These are phyloP conservation scores for Penicillium crystallinum DNA, from an alignment of 495 filamentous ascomycete species.

Conservation along the genomic window DNA sequence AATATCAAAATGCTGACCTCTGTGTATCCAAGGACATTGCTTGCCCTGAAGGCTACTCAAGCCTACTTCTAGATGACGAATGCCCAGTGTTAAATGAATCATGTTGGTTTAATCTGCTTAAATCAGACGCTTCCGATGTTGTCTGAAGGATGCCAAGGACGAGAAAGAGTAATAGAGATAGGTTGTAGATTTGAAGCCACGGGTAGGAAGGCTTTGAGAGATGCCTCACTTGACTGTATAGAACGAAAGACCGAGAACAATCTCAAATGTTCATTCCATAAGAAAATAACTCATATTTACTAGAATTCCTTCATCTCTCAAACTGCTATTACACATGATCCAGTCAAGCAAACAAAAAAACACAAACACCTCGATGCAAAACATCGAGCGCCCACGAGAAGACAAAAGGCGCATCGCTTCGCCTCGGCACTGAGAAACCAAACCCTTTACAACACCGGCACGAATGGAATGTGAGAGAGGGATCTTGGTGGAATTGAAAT, in stretches of 20 bases:
- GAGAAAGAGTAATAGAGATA: too few relatives aligned
- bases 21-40: too few relatives aligned
- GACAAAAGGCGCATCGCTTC: slow-evolving; percentile 10
- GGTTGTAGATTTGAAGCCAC: neutral
- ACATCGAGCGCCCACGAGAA: slow-evolving; percentile 3
- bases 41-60: too few relatives aligned
- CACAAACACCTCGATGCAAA: slow-evolving; percentile 6
- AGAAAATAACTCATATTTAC: slow-evolving; percentile 4
- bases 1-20: too few relatives aligned
- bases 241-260: too few relatives aligned
- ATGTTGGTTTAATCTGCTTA: too few relatives aligned
- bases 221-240: too few relatives aligned
- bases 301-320: neutral
- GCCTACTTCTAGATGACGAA: too few relatives aligned
- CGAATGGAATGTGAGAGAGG: slow-evolving; percentile 1
- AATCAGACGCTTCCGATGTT: too few relatives aligned
- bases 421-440: slow-evolving; percentile 8
- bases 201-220: too few relatives aligned
- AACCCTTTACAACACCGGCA: slow-evolving; percentile 19
- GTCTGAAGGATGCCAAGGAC: too few relatives aligned
- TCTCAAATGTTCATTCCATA: neutral
- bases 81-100: too few relatives aligned
- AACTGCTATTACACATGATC: slow-evolving; percentile 1
- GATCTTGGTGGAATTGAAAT: slow-evolving; percentile 2
- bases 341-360: slow-evolving; percentile 2